These are phyloP conservation scores for Wickerhamiella lipophila DNA, from an alignment of 805 yeast species.

Conservation along the genomic window DNA sequence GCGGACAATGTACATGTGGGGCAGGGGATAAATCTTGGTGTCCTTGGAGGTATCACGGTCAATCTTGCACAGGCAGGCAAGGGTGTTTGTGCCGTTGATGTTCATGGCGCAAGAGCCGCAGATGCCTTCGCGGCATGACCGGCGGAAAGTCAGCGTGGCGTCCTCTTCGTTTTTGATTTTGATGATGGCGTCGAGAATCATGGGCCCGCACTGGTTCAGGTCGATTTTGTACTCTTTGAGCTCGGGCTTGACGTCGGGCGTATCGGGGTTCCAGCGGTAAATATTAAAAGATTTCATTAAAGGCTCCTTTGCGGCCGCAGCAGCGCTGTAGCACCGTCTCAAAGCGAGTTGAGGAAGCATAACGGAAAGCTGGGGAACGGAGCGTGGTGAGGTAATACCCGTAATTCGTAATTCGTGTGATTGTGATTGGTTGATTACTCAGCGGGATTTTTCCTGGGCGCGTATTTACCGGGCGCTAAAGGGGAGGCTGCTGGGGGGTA, in stretches of 20 bases:
- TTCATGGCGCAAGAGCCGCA: slow-evolving; percentile 99
- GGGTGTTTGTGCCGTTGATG: slow-evolving; percentile 92
- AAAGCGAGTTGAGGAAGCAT: not conserved
- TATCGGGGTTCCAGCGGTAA: slow-evolving; percentile 97
- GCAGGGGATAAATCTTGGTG: slow-evolving; percentile 86
- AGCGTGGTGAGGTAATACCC: not conserved
- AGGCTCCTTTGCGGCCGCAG: slow-evolving; percentile 43
- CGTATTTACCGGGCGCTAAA: too few relatives aligned
- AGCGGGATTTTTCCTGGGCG: not conserved
- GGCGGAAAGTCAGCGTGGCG: slow-evolving; percentile 86
- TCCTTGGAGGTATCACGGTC: slow-evolving; percentile 65
- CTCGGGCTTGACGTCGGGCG: slow-evolving; percentile 82
- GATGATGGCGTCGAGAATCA: slow-evolving; percentile 89
- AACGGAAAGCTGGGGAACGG: slow-evolving; percentile 3
- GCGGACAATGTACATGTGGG: slow-evolving; percentile 95
- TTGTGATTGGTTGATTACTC: not conserved
- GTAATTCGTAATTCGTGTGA: not conserved
- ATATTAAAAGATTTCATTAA: slow-evolving; percentile 75
- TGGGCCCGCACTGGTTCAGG: slow-evolving; percentile 88
- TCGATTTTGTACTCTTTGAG: slow-evolving; percentile 76
- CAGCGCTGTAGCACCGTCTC: slow-evolving; percentile 13
- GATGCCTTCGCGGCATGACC: slow-evolving; percentile 98
- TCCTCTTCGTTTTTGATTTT: slow-evolving; percentile 96
- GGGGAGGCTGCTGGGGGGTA: too few relatives aligned
- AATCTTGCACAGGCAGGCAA: slow-evolving; percentile 92